Base-by-base conservation (phyloP, 768 basidiomycete genomes). In the Suillus bovinus region DNA sequence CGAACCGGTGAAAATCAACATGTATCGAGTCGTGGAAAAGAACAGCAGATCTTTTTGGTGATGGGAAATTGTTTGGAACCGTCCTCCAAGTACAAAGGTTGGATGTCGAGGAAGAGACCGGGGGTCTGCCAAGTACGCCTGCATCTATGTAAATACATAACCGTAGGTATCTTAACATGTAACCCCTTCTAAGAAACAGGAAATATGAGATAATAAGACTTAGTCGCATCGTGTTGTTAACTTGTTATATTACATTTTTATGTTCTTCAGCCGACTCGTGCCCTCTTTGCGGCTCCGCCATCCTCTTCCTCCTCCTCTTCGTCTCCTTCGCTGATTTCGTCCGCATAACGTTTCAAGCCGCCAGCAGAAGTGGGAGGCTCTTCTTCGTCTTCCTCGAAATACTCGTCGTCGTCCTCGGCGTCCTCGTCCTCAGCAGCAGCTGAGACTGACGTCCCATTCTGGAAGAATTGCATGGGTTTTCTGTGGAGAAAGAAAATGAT, bases 261-360 rank as follows among this genome's bases (percentile, higher is more conserved):
- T 27, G 27, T 29, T 38, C 31, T n/a, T 52, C 50, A 52, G 29
- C 31, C 31, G n/a, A 74, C 74, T 59, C 53, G 76, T 14, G 59
- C 66, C 57, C 74, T 74, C 61, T 74, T 74, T 9, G 63, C 5
- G 13, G 36, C 62, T 13, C 22, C 44, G 24, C 56, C 68, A 3
- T 49, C 67, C 0, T 64, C 71, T 2, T 64, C 71, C 0, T 68
- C 73, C 11, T 50, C 60, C 11, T 27, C 17, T 5, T 29, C 55
- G 27, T 63, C 62, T 4, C 27, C 64, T 13, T 64, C 68, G 7
- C 34, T 22, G 38, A 74, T 66, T 9, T 71, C 73, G 20, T 70
- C 69, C 14, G 11, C 73, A 2, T 63, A 47, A 29, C 73, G 72
- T 60, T 74, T 74, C 33, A 67, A 65, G 57, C 74, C 69, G 3